Conservation (phyloP, 192 early-diverging fungal species). For the Lobulomyces angularis region DNA sequence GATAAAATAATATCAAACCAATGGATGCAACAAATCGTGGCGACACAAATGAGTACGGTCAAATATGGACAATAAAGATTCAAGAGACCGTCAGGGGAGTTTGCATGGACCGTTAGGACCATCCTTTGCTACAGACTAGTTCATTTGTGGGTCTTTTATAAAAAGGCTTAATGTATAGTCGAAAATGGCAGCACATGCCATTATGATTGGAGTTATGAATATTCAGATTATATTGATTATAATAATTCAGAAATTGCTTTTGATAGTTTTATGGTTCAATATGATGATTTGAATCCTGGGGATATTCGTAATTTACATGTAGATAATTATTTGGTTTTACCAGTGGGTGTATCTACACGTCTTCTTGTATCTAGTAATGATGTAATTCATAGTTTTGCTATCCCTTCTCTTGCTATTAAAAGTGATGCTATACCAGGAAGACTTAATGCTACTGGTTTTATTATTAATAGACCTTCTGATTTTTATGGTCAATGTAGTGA, state of each 20-base stretch:
- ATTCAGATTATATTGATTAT: conserved; percentile 18
- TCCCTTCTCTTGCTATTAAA: conserved; percentile 23
- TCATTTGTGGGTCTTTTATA: too few relatives aligned
- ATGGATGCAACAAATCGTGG: too few relatives aligned
- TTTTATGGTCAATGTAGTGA: conserved; percentile 30
- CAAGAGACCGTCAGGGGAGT: too few relatives aligned
- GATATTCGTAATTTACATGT: conserved; percentile 23
- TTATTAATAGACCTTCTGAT: conserved; percentile 23
- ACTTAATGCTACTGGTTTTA: conserved; percentile 19
- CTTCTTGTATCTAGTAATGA: conserved; percentile 26
- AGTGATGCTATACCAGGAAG: conserved; percentile 21
- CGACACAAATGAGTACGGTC: too few relatives aligned
- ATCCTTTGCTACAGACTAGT: too few relatives aligned
- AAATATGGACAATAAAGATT: too few relatives aligned
- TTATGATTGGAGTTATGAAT: conserved; percentile 23
- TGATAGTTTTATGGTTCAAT: conserved; percentile 27
- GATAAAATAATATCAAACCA: too few relatives aligned
- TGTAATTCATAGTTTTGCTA: conserved; percentile 26
- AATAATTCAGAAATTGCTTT: conserved; percentile 19
- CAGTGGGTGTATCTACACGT: conserved; percentile 30
- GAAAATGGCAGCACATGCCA: too few relatives aligned
- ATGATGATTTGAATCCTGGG: conserved; percentile 23
- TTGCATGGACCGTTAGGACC: too few relatives aligned
- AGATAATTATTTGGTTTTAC: conserved; percentile 28
- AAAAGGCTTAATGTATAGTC: too few relatives aligned